Evolutionary conservation across 106 monocot genomes (phyloP).

Genomic region (Hemerocallis citrina): DNA sequence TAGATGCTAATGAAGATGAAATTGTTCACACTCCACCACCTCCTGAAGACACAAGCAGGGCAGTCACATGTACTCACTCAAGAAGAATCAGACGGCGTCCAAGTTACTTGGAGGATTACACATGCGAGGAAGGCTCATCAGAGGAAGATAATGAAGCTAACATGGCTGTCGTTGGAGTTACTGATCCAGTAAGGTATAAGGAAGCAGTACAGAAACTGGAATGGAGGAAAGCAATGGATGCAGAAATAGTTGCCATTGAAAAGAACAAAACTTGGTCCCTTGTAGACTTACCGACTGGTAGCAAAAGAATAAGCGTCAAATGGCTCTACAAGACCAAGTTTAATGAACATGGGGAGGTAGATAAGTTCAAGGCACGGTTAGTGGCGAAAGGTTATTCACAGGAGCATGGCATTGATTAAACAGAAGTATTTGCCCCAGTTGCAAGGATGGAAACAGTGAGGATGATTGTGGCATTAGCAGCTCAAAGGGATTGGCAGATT

Average conservation of each 20-base stretch:
- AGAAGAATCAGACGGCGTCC: background rate
- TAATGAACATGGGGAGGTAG: background rate
- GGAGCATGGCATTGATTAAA: background rate
- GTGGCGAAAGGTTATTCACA: too few species aligned
- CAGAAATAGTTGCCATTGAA: background rate
- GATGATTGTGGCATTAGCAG: background rate
- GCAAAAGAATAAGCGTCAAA: slow-evolving; percentile 2
- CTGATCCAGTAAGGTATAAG: too few species aligned
- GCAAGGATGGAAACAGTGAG: slow-evolving; percentile 3
- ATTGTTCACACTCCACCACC: too few species aligned
- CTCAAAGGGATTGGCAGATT: background rate
- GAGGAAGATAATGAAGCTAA: background rate
- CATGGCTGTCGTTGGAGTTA: too few species aligned
- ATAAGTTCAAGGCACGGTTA: too few species aligned
- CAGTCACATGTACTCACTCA: background rate
- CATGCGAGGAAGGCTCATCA: background rate
- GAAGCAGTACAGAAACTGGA: too few species aligned
- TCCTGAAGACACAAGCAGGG: background rate
- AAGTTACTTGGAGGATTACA: background rate
- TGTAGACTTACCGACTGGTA: background rate
- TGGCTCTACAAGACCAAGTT: background rate
- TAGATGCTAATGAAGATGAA: background rate
- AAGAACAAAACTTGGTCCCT: background rate
- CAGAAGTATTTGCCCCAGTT: slow-evolving; percentile 8
- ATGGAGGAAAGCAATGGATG: too few species aligned